These are phyloP conservation scores for Pythium pectinolyticum DNA, from an alignment of 352 stramenopile species.

Conservation along the genomic window DNA sequence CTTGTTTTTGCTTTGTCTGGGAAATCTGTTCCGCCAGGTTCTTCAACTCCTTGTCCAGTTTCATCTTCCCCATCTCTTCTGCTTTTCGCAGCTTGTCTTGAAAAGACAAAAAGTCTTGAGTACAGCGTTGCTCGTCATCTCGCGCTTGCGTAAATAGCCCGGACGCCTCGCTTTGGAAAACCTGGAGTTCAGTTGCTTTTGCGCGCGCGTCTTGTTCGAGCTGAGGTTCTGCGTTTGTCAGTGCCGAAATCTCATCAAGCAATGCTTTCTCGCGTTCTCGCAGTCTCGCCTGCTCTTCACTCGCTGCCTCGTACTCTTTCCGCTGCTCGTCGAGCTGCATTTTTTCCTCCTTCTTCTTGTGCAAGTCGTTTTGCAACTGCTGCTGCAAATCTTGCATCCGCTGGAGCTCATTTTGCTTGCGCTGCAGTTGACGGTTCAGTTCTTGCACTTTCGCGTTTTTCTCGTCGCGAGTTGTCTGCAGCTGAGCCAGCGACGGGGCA, in stretches of 20 bases:
- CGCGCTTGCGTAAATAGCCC: background rate
- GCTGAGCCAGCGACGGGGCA: constrained; percentile 37
- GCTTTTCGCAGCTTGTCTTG: constrained; percentile 22
- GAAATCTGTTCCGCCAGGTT: constrained; percentile 40
- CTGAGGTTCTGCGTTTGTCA: constrained; percentile 41
- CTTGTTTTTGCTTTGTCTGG: constrained; percentile 47
- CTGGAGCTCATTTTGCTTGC: constrained; percentile 55
- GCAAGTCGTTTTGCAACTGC: constrained; percentile 63
- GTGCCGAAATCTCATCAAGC: constrained; percentile 40
- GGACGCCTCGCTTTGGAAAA: constrained; percentile 24
- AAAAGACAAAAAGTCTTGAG: constrained; percentile 32
- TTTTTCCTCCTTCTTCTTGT: constrained; percentile 62
- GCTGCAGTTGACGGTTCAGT: constrained; percentile 47
- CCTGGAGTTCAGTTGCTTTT: constrained; percentile 46
- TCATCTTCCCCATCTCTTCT: constrained; percentile 38
- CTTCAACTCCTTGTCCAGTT: constrained; percentile 47
- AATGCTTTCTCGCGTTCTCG: constrained; percentile 58
- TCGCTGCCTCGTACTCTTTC: constrained; percentile 50
- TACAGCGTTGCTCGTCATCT: constrained; percentile 23
- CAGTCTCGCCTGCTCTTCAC: constrained; percentile 50
- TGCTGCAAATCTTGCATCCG: constrained; percentile 47
- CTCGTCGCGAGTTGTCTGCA: constrained; percentile 44
- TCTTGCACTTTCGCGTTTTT: constrained; percentile 56
- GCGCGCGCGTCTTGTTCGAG: constrained; percentile 42
- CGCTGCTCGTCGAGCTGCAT: constrained; percentile 47